Evolutionary conservation across 2,329 filamentous ascomycete species (phyloP), one percentile per base, ranked within the genome.

Genomic region (Neobulgaria alba): DNA sequence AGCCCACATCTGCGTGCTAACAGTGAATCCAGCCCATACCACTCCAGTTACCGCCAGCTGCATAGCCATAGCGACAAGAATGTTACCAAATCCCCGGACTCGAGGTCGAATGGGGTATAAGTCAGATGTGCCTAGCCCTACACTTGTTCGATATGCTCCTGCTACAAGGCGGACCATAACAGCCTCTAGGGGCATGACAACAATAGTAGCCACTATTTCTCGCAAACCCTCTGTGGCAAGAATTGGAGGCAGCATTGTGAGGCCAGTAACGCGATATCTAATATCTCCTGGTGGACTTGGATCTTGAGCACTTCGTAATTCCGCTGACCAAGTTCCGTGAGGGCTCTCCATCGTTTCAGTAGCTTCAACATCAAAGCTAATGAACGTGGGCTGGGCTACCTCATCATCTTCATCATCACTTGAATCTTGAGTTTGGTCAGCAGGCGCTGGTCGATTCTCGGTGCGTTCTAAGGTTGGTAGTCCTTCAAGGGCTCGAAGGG

Each of bases 331-430:
- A 2, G 53, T 46, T 4, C 53, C 52, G 3, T 44, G 38, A 7
- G 49, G 40, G 29, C 37, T 41, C 12, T 54, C 50, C 5, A 50
- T 43, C 12, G 48, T 38, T 31, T 57, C 54, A 12, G 51, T 50
- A 17, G 57, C 48, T 39, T 61, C 56, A 1, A 61, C 57, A 43
- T 61, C 57, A 41, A 61, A 60, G 19, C 55, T 59, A 10, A 61
- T 59, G 12, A 61, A 39, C 3, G 56, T 56, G 10, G 57, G 47
- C 35, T 58, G 56, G 5, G 50, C 39, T 12, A 54, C 34, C 29
- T 59, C 58, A 14, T 50, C 48, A 36, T 61, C 58, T 14, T 59
- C 58, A 10, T 55, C 54, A 14, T 54, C 52, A 33, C 43, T 50
- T 3, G 52, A 52, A 20, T 57, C 53, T 7, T 52, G 46, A 29